Conservation (phyloP, 176 grass and related monocot genomes). For the Calamus simplicifolius region DNA sequence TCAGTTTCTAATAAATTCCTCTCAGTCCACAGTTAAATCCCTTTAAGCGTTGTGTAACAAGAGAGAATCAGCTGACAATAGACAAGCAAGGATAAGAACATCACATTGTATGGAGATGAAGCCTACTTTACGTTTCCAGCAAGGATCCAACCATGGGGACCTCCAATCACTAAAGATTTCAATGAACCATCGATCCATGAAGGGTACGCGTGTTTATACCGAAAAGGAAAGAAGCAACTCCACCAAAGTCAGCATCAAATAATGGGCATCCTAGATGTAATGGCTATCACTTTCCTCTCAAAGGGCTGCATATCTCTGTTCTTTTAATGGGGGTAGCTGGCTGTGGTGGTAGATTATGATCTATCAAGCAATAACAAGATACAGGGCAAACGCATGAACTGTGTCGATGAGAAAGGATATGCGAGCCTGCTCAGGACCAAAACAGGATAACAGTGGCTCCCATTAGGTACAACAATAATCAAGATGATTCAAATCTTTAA, state of each 20-base stretch:
- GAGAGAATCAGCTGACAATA: too few relatives aligned
- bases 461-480: too few relatives aligned
- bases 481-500: too few relatives aligned
- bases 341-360: conserved; percentile 10
- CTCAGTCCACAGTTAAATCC: too few relatives aligned
- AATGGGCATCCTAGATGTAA: background rate
- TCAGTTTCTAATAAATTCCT: too few relatives aligned
- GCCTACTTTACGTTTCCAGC: background rate
- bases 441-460: too few relatives aligned
- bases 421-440: too few relatives aligned
- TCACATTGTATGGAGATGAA: background rate
- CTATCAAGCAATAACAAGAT: too few relatives aligned
- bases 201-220: conserved; percentile 24
- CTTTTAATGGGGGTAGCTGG: conserved; percentile 19
- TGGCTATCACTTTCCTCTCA: conserved; percentile 38
- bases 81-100: background rate
- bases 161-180: background rate
- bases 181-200: background rate
- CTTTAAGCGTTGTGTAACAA: too few relatives aligned
- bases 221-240: conserved; percentile 31
- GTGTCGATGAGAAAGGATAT: too few relatives aligned
- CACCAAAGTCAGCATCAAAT: conserved; percentile 21
- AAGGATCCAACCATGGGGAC: background rate
- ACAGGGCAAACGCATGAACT: too few relatives aligned
- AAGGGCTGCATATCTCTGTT: conserved; percentile 17